Base-by-base conservation (phyloP, 371 early-diverging fungal species). In the Rhizomucor miehei region DNA sequence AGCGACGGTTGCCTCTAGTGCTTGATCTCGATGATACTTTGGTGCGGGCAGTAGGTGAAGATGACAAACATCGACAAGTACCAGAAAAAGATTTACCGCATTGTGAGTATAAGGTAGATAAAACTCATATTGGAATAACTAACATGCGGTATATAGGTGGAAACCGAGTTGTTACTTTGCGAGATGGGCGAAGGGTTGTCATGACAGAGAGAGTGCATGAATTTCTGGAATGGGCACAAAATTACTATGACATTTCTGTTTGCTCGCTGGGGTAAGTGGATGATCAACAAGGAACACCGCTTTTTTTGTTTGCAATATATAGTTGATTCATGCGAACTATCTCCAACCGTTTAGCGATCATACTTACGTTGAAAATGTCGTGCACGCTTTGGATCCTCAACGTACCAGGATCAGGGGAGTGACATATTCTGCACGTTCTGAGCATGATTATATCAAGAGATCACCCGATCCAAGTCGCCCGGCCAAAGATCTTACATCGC, bases 11-110 rank as follows among this genome's bases (percentile, higher is more conserved):
- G 12, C 91, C 91, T 0, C 80, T 90, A 12, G 91, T 90, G 0
- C 67, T 90, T 21, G 91, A 90, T 66, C 68, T 90, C 40, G 91
- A 90, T 66, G 91, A 90, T 64, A 90, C 91, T 0, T 69, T 90
- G 1, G 89, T 90, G 6, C 79, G 90, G 1, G 65, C 86, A 13
- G 85, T 90, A 17, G 29, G 29, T 29, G 88, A 88, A 4, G 81
- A 81, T 59, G 84, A 80, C 21, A 77, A 80, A 36, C 77, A 73
- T 23, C 69, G 88, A 51, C 85, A 86, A 71, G 86, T 91, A 2
- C 80, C 87, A n/a, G 84, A 83, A 53, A 55, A 62, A 1, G 77
- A 85, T 41, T 73, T 70, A 38, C 65, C 61, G 38, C 62, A 71
- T 51, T 64, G 70, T 56, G 61, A 60, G 55, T 60, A 51, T 34